These are phyloP conservation scores for Suhomyces tanzawaensis DNA, from an alignment of 805 yeast genomes.

Conservation along the genomic window DNA sequence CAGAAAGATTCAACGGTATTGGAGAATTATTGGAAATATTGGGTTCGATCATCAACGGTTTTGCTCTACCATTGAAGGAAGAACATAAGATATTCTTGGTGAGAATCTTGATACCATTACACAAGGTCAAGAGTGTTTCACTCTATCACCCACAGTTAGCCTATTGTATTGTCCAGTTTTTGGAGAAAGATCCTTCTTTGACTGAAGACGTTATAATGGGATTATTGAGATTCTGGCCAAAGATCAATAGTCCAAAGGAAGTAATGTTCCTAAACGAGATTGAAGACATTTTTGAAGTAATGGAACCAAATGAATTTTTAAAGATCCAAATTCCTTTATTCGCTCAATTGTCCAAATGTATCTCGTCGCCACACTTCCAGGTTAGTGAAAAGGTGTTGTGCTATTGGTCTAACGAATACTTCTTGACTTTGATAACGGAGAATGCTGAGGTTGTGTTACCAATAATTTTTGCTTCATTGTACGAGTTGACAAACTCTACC, in stretches of 20 bases:
- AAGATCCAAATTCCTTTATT: slow-evolving; percentile 91
- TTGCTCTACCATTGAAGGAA: slow-evolving; percentile 94
- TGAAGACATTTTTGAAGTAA: slow-evolving; percentile 94
- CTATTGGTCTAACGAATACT: slow-evolving; percentile 93
- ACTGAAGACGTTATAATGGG: slow-evolving; percentile 98
- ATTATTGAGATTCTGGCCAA: slow-evolving; percentile 92
- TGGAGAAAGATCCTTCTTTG: slow-evolving; percentile 87
- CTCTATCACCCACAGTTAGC: slow-evolving; percentile 96
- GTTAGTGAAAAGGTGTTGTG: slow-evolving; percentile 93
- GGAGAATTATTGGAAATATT: slow-evolving; percentile 92
- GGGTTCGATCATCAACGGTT: slow-evolving; percentile 96
- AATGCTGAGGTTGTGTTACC: slow-evolving; percentile 91
- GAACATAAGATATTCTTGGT: slow-evolving; percentile 91
- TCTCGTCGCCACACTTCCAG: slow-evolving; percentile 93
- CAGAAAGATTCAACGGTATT: slow-evolving; percentile 92
- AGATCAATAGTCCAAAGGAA: slow-evolving; percentile 90
- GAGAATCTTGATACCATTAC: slow-evolving; percentile 85
- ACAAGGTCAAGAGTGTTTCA: slow-evolving; percentile 84
- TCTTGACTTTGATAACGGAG: slow-evolving; percentile 84
- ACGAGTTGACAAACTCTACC: slow-evolving; percentile 66
- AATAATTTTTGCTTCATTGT: slow-evolving; percentile 83
- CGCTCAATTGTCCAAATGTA: slow-evolving; percentile 91
- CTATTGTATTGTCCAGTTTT: slow-evolving; percentile 92
- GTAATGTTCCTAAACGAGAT: slow-evolving; percentile 93
- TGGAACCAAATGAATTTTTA: slow-evolving; percentile 88